Evolutionary conservation across 2,329 filamentous ascomycete genomes (phyloP), one percentile per base, ranked within the genome.

Genomic region (Arthrobotrys entomopaga): DNA sequence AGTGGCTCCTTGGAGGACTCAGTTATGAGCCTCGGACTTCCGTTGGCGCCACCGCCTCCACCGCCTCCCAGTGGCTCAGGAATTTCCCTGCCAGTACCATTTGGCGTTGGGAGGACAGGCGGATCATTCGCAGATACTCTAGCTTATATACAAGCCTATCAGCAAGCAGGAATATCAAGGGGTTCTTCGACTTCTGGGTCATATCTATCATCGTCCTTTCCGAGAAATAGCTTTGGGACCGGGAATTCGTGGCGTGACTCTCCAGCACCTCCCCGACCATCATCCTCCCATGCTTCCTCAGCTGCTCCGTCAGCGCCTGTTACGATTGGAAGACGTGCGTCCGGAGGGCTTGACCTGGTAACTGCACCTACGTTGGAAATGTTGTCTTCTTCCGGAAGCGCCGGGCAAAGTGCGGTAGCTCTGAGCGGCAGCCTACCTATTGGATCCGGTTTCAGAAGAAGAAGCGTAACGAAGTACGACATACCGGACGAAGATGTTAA

Each of bases 401-500:
- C 26, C 29, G 58, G 50, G 2, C 63, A 74, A 43, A 29, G 19
- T 24, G 49, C 48, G 24, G 22, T 63, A 15, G 15, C 70, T 16
- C n/a, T 63, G 8, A 74, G 70, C 26, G 63, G 70, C 16, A 74
- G 63, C 13, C 58, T 74, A 1, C 56, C 70, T 22, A 11, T 65
- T 22, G 63, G 61, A 15, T 74, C 70, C 6, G 70, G 70, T 29
- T 74, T 74, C 46, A 61, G 63, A 58, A 60, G 70, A 64, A 66
- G 70, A 42, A 74, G 63, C 34, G 70, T 74, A 7, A 67, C 70
- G 50, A 74, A 74, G 70, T 74, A 74, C 52, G 70, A 74, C 24
- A 74, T 74, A 53, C 70, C 63, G 53, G 70, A 74, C 52, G 70
- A 74, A 67, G 70, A 74, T 67, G 49, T 64, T 67, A 74, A 74